These are phyloP conservation scores for Chenopodium berlandieri DNA, from an alignment of 148 eudicot genomes.

Conservation along the genomic window DNA sequence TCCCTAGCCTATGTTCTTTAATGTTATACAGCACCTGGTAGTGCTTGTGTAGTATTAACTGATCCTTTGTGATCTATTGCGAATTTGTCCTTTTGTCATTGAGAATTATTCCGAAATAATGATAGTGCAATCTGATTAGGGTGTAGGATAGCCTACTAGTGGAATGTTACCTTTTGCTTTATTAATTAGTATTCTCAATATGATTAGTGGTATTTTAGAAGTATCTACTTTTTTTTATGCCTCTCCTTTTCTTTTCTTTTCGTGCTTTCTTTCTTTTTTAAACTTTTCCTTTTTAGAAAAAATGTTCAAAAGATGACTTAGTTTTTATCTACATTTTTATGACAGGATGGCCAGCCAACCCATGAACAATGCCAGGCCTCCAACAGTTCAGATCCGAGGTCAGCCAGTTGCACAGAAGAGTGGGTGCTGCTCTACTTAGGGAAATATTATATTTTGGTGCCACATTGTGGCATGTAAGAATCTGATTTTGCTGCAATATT, in stretches of 20 bases:
- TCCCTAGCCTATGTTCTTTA: not conserved
- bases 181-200: not conserved
- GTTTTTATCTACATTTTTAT: not conserved
- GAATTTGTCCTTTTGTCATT: not conserved
- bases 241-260: no score
- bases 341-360: constrained; percentile 66
- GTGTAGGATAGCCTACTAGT: not conserved
- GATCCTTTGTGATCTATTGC: not conserved
- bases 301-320: not conserved
- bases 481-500: constrained; percentile 26
- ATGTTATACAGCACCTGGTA: not conserved
- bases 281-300: no score
- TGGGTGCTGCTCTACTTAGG: constrained; percentile 67
- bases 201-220: not conserved
- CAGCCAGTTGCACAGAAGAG: constrained; percentile 60
- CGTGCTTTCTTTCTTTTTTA: not conserved
- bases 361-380: constrained; percentile 48
- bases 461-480: constrained; percentile 30
- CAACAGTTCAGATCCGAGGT: constrained; percentile 69
- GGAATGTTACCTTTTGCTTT: not conserved
- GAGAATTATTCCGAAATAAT: not conserved
- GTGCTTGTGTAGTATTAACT: not conserved
- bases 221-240: not conserved
- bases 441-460: constrained; percentile 13
- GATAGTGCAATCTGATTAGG: not conserved